Evolutionary conservation across 129 eudicot species (phyloP), one percentile per base, ranked within the genome.

Genomic region (Tanacetum coccineum): DNA sequence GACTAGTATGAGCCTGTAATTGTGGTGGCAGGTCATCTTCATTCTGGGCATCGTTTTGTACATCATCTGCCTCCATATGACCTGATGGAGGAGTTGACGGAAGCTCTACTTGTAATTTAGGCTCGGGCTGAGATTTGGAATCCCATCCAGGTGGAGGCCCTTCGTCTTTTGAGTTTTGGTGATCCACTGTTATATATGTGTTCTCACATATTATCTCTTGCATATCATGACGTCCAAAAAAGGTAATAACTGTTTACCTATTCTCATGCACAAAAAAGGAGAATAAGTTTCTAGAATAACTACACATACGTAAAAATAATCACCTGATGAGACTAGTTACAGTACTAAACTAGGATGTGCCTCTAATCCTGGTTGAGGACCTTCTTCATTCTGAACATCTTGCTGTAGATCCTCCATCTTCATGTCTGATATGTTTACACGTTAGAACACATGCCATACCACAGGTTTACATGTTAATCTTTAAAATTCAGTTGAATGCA

Each of bases 121-220:
- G 59, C 36, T 62, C 71, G n/a, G 3, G 75, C 17, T 70, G 77
- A 72, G 54, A 17, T 3, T 61, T 14, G 32, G 64, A 19, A 53
- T 82, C 74, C 87, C 83, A 78, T 50, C 80, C 87, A 22, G 78
- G 78, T 59, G 82, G 78, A 2, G 61, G 77, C 25, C 81, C 76
- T 17, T 71, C 74, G 17, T 72, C 78, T 28, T 62, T 78, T 12
- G 66, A 70, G 26, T 71, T 54, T 19, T 70, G 54, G 22, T 19
- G 68, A n/a, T n/a, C n/a, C n/a, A n/a, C n/a, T n/a, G n/a, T n/a
- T n/a, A n/a, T n/a, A n/a, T n/a, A n/a, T n/a, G n/a, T n/a, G n/a
- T n/a, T n/a, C n/a, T n/a, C n/a, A n/a, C n/a, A n/a, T n/a, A n/a
- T n/a, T n/a, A n/a, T n/a, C n/a, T n/a, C n/a, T n/a, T n/a, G n/a